Evolutionary conservation across 176 grass and related monocot species (phyloP).

Genomic region (Chloris gayana): DNA sequence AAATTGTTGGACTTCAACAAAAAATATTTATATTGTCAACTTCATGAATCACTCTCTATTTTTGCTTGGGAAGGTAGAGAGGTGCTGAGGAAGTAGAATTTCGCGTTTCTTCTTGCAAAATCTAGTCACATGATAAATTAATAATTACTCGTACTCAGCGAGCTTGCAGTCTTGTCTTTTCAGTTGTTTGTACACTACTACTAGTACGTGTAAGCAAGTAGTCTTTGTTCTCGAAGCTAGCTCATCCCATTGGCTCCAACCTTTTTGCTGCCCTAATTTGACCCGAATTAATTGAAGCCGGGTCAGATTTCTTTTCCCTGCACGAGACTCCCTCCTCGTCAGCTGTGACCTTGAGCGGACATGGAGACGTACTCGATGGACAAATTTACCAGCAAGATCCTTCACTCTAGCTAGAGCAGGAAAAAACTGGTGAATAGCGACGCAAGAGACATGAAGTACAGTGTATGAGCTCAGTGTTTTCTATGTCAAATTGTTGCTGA

Average conservation of each 20-base stretch:
- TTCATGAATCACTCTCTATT: no score
- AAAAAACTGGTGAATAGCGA: background rate
- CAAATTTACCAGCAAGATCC: background rate
- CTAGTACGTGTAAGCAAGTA: no score
- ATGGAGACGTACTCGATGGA: no score
- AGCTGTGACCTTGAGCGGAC: no score
- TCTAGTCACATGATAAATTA: background rate
- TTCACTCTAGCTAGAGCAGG: background rate
- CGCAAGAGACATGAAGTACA: no score
- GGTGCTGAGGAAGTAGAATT: background rate
- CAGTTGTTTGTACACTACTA: constrained; percentile 13
- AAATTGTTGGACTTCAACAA: no score
- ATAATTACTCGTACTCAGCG: background rate
- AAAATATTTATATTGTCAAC: no score
- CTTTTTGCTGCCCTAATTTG: constrained; percentile 16
- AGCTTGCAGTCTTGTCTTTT: constrained; percentile 1
- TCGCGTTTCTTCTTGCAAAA: background rate
- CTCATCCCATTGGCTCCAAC: constrained; percentile 39
- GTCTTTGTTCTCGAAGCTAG: constrained; percentile 23
- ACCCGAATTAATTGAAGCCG: background rate
- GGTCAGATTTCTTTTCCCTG: background rate
- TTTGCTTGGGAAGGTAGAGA: no score
- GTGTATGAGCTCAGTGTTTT: background rate
- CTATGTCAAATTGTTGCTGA: no score
- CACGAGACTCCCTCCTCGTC: background rate